phyloP scores from a whole-genome alignment of 139 green algal genomes.

The Micractinium conductrix region DNA sequence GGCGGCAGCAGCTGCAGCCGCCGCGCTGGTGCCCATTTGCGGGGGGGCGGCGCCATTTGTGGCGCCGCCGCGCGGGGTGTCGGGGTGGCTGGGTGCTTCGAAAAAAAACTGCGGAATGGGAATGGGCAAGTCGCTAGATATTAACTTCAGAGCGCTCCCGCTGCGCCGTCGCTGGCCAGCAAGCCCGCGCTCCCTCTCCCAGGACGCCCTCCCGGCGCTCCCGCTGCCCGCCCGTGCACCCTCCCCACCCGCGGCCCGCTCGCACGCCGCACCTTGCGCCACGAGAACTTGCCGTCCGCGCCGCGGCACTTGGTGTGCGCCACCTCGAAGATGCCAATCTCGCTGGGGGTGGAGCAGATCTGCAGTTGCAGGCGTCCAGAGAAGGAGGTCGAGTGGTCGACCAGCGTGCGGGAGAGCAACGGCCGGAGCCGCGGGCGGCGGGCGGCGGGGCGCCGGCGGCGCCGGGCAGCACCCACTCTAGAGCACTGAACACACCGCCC shows the following conservation, averaged over 20 bases:
- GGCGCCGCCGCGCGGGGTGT: background rate
- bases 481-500: background rate
- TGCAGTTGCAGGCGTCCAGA: background rate
- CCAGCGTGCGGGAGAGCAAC: background rate
- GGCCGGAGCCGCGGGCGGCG: background rate
- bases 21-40: background rate
- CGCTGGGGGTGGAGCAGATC: slow-evolving; percentile 27
- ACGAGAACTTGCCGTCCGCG: slow-evolving; percentile 20
- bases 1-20: background rate
- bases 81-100: background rate
- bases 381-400: background rate
- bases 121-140: too few species aligned
- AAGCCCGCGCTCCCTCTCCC: too few species aligned
- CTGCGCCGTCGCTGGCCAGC: too few species aligned
- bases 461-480: background rate
- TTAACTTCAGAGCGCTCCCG: too few species aligned
- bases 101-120: slow-evolving; percentile 17
- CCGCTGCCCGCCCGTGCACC: too few species aligned
- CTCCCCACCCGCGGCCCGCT: too few species aligned
- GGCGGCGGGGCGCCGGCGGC: background rate
- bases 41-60: background rate
- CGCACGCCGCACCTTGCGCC: slow-evolving; percentile 29
- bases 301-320: slow-evolving; percentile 13
- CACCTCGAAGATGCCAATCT: slow-evolving; percentile 34
- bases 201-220: too few species aligned